These are phyloP conservation scores for Carex littledalei DNA, from an alignment of 176 grass and related monocot genomes.

Conservation along the genomic window DNA sequence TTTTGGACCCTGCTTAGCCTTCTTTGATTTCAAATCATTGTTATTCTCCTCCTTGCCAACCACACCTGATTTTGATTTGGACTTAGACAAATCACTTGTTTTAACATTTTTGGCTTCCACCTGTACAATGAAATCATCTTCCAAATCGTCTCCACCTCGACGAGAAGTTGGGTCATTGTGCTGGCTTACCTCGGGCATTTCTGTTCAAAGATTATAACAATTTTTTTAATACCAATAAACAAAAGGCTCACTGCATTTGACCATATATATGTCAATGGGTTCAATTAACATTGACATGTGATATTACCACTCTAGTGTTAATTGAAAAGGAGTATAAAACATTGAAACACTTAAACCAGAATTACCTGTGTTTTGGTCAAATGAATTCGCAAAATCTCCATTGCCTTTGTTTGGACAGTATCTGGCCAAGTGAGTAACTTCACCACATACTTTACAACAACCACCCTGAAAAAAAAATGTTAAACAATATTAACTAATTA, in stretches of 20 bases:
- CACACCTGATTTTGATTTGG: conserved; percentile 16
- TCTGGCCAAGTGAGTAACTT: conserved; percentile 85
- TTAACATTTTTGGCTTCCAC: conserved; percentile 38
- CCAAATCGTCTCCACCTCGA: conserved; percentile 80
- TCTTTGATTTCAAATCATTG: conserved; percentile 26
- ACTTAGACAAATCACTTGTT: conserved; percentile 25
- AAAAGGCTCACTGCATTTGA: not conserved
- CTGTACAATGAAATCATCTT: conserved; percentile 79
- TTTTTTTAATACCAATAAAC: conserved; percentile 1
- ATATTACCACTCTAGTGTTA: not conserved
- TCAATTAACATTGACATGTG: conserved; percentile 4
- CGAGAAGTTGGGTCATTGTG: conserved; percentile 15
- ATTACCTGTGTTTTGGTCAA: conserved; percentile 16
- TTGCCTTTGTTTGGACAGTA: conserved; percentile 67
- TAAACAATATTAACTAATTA: not conserved
- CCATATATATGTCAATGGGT: not conserved
- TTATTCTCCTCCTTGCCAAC: conserved; percentile 27
- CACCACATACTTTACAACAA: conserved; percentile 89
- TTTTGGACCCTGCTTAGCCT: conserved; percentile 61
- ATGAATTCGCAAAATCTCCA: conserved; percentile 24
- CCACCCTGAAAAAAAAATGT: conserved; percentile 55
- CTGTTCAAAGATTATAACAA: conserved; percentile 35
- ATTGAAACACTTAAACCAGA: not conserved
- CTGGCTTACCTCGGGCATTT: conserved; percentile 6
- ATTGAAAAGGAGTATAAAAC: not conserved